Evolutionary conservation across 1,284 basidiomycete species (phyloP).

Genomic region (Pterulicium gracile): DNA sequence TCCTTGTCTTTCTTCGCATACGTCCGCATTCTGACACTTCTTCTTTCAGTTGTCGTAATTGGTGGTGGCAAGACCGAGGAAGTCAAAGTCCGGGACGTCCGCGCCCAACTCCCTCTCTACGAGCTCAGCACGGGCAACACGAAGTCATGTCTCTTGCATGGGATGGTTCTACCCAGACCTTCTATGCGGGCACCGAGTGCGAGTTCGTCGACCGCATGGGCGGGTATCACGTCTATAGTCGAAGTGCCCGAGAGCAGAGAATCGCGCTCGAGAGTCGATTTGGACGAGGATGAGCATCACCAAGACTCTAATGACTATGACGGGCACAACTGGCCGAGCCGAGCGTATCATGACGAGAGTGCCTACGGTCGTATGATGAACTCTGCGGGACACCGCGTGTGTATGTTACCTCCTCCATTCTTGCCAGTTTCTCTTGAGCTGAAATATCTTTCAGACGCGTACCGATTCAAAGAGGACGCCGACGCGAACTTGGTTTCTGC

Average conservation of each 20-base stretch:
- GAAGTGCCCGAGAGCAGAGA: slow-evolving; percentile 11
- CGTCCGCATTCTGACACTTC: no score
- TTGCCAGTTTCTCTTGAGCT: not conserved
- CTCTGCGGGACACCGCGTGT: not conserved
- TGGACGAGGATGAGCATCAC: slow-evolving; percentile 7
- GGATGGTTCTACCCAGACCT: no score
- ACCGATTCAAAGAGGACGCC: not conserved
- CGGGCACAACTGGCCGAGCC: not conserved
- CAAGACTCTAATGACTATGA: slow-evolving; percentile 11
- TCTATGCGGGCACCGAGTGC: no score
- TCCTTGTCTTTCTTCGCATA: no score
- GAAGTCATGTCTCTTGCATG: no score
- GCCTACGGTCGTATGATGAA: not conserved
- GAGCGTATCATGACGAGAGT: not conserved
- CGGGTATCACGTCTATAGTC: slow-evolving; percentile 19
- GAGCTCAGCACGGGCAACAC: no score
- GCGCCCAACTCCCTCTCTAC: no score
- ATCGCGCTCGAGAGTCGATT: slow-evolving; percentile 7
- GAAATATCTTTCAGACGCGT: not conserved
- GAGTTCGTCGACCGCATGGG: slow-evolving; percentile 23
- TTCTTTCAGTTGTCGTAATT: no score
- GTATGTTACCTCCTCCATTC: not conserved
- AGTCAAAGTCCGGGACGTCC: no score
- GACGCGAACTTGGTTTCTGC: not conserved
- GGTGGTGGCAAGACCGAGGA: no score